Evolutionary conservation across 495 filamentous ascomycete species (phyloP).

Genomic region (Neurospora tetraspora): DNA sequence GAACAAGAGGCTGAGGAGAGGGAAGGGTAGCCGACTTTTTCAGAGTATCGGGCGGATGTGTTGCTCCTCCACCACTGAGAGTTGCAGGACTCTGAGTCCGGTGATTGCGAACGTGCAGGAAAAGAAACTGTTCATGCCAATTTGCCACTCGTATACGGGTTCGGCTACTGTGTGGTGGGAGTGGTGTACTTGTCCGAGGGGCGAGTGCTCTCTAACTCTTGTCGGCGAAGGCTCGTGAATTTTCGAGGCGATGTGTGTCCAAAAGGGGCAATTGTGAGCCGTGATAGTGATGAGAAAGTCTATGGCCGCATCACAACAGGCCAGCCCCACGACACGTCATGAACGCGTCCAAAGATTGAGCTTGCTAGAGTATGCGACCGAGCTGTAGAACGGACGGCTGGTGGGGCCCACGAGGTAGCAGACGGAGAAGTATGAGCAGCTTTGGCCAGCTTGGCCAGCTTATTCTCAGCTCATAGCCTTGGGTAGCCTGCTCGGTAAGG

Average conservation of each 20-base stretch:
- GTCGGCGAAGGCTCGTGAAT: background rate
- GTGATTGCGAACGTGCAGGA: background rate
- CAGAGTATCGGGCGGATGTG: background rate
- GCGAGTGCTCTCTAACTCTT: background rate
- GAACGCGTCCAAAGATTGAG: background rate
- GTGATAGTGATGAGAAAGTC: conserved; percentile 9
- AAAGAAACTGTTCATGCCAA: background rate
- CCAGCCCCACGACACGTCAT: conserved; percentile 20
- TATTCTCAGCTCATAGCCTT: background rate
- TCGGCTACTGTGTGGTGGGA: background rate
- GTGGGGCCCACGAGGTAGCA: background rate
- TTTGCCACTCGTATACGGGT: background rate
- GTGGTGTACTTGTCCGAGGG: background rate
- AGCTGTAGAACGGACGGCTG: background rate
- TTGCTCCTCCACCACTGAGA: background rate
- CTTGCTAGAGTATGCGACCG: background rate
- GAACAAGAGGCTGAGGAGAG: background rate
- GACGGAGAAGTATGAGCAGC: background rate
- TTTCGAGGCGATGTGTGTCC: background rate
- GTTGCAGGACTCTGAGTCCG: background rate
- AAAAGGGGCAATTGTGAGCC: conserved; percentile 1
- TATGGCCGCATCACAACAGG: conserved; percentile 18
- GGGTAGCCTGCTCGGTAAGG: background rate
- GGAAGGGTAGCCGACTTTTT: background rate
- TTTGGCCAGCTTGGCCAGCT: background rate